Percentiles rank a stretch among this genome's conserved stretches.
These are phyloP conservation scores for Chytridium lagenaria DNA, from an alignment of 371 early-diverging fungal species.

Conservation along the genomic window DNA sequence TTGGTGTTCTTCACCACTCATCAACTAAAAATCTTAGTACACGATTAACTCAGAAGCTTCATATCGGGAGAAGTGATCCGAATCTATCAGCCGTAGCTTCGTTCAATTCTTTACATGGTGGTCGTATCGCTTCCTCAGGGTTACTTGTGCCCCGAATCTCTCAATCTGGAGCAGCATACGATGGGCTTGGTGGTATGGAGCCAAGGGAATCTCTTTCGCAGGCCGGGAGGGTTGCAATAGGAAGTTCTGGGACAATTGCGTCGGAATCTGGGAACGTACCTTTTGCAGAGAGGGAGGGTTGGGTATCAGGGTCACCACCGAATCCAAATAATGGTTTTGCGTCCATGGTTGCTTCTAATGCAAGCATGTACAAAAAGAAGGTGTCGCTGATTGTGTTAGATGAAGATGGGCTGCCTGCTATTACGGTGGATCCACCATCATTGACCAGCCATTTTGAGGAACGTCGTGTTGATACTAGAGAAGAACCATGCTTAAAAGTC, in stretches of 20 bases:
- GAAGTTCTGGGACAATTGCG: constrained; percentile 11
- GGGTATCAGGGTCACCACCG: not conserved
- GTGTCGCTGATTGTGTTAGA: constrained; percentile 13
- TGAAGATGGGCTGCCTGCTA: constrained; percentile 5
- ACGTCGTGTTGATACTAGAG: not conserved
- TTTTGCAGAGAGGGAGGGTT: not conserved
- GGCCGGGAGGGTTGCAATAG: not conserved
- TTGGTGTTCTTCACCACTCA: no score
- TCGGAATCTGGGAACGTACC: not conserved
- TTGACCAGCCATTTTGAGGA: not conserved
- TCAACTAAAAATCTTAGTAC: not conserved
- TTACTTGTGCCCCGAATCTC: not conserved
- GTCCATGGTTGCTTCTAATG: not conserved
- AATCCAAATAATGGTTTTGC: not conserved
- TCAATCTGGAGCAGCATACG: not conserved
- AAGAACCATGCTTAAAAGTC: not conserved
- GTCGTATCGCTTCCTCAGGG: not conserved
- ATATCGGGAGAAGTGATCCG: not conserved
- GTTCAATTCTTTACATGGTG: not conserved
- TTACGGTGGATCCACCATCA: constrained; percentile 10
- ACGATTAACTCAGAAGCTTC: not conserved
- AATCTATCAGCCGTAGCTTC: not conserved
- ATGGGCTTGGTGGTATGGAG: not conserved
- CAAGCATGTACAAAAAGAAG: not conserved
- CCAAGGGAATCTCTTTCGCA: not conserved